phyloP scores from a whole-genome alignment of 805 yeast species.

The Schizosaccharomyces osmophilus region DNA sequence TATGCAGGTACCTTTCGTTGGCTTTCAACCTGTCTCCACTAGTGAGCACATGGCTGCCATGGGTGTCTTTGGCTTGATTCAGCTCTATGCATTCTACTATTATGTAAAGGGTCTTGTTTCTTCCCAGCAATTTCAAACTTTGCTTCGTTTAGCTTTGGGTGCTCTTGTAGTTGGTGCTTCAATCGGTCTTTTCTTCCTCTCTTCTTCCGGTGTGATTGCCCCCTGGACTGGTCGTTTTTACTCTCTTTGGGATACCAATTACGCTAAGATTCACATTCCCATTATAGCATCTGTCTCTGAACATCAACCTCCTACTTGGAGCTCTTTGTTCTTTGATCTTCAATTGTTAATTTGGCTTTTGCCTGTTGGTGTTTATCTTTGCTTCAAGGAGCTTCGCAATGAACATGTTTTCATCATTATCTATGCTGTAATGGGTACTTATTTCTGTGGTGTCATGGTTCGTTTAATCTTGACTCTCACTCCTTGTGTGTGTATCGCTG shows the following conservation, averaged over 20 bases:
- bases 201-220: conserved; percentile 80
- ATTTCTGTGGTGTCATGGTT: conserved; percentile 97
- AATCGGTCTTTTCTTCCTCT: conserved; percentile 37
- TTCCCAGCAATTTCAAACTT: conserved; percentile 43
- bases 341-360: conserved; percentile 86
- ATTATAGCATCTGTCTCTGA: conserved; percentile 96
- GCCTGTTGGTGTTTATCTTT: conserved; percentile 87
- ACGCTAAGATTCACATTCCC: conserved; percentile 94
- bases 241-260: conserved; percentile 91
- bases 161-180: conserved; percentile 36
- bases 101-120: conserved; percentile 56
- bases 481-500: conserved; percentile 84
- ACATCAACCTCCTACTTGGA: conserved; percentile 99
- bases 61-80: conserved; percentile 88
- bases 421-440: conserved; percentile 79
- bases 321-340: conserved; percentile 85
- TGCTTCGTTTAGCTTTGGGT: conserved; percentile 17
- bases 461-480: conserved; percentile 91
- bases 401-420: conserved; percentile 85
- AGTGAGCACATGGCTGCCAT: conserved; percentile 96
- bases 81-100: conserved; percentile 65
- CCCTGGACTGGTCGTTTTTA: conserved; percentile 99
- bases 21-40: conserved; percentile 86
- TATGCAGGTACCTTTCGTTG: conserved; percentile 98
- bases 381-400: conserved; percentile 70